A percentile compares a stretch with the other conserved stretches of the same genome.
These are phyloP conservation scores for Thymus quinquecostatus DNA, from an alignment of 257 asterid species.

Conservation along the genomic window DNA sequence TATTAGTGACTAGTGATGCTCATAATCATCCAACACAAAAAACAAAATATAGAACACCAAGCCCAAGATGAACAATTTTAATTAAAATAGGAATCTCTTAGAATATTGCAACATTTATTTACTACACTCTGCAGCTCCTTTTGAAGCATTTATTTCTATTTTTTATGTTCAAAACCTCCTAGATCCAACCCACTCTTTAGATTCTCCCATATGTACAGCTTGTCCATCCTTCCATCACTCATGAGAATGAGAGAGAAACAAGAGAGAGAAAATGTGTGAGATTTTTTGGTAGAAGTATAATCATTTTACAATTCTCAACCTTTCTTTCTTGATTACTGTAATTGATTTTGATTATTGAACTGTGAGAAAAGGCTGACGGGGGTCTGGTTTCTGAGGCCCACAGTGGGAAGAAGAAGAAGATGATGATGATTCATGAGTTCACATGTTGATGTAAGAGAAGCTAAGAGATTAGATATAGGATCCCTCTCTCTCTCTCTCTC, in stretches of 20 bases:
- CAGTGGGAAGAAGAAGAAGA: slow-evolving; percentile 58
- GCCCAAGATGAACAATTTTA: slow-evolving; percentile 48
- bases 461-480: not conserved
- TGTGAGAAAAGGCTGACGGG: slow-evolving; percentile 37
- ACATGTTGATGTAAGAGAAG: slow-evolving; percentile 40
- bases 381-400: slow-evolving; percentile 63
- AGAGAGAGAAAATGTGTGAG: slow-evolving; percentile 18
- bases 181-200: slow-evolving; percentile 68
- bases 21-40: slow-evolving; percentile 55
- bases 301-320: not conserved
- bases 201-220: slow-evolving; percentile 64
- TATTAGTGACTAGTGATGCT: slow-evolving; percentile 2
- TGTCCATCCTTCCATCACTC: slow-evolving; percentile 17
- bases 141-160: slow-evolving; percentile 49
- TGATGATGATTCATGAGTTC: slow-evolving; percentile 55
- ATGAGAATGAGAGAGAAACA: slow-evolving; percentile 13
- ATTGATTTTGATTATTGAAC: slow-evolving; percentile 12
- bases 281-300: slow-evolving; percentile 2
- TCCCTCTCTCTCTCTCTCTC: slow-evolving; percentile 21
- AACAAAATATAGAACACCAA: slow-evolving; percentile 56
- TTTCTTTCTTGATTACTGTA: slow-evolving; percentile 9
- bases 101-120: slow-evolving; percentile 52
- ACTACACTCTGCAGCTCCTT: slow-evolving; percentile 64
- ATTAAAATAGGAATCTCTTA: slow-evolving; percentile 44
- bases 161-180: slow-evolving; percentile 59